Evolutionary conservation across 352 stramenopile genomes (phyloP), one percentile per base, ranked within the genome.

Genomic region (Phytophthora citrophthora): DNA sequence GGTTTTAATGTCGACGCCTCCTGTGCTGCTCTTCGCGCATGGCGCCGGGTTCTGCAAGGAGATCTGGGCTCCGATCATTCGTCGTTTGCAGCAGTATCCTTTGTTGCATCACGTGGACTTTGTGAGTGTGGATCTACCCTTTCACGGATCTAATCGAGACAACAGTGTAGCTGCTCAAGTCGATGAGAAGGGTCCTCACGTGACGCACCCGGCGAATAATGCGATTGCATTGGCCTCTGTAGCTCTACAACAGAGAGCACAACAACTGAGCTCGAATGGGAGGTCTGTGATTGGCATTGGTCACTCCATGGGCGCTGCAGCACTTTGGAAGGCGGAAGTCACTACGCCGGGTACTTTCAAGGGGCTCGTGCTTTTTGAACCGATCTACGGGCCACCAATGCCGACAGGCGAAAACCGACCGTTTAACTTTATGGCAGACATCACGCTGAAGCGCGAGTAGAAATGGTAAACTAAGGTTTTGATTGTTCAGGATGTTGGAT

Each of bases 201-300:
- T 84, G 16, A 61, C 46, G 9, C 77, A 89, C 41, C 77, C 80
- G 0, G 68, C 57, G 5, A 84, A 79, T 40, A 45, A 76, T 13
- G 68, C 62, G 50, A 74, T 55, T 10, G 41, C 41, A 9, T 45
- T 79, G 16, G 24, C 59, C n/a, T 54, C 57, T 10, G 29, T 52
- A 12, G 46, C 49, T 5, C 48, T 81, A 4, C 39, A 57, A 11
- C 20, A 63, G n/a, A 54, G 61, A 16, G 55, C 64, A 1, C 11
- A 56, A 4, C 16, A 67, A 18, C 51, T 63, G 5, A 8, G 40
- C 4, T 27, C 36, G 3, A 31, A 5, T 4, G 31, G 60, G 15
- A 24, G 47, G 11, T 64, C 77, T 32, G 46, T 90, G 18, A 77
- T 88, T 40, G 81, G 81, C 1, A 77, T 90, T 32, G 77, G 77